phyloP scores from a whole-genome alignment of 305 asterid genomes.

The Solanum chacoense region DNA sequence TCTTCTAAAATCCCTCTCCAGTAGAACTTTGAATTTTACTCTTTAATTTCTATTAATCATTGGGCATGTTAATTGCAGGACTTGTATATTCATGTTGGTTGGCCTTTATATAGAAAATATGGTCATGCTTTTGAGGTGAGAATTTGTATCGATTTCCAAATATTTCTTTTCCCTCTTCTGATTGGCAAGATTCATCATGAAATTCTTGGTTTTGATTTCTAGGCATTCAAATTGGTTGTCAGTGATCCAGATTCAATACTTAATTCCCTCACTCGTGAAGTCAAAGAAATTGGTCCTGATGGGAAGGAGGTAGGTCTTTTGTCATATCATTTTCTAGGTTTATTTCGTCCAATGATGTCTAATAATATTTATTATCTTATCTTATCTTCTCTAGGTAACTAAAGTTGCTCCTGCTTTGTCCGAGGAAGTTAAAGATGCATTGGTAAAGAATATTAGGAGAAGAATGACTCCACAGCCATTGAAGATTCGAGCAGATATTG shows the following conservation, averaged over 20 bases:
- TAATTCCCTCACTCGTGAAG: conserved; percentile 83
- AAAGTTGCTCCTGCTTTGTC: conserved; percentile 81
- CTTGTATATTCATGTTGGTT: conserved; percentile 82
- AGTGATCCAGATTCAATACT: conserved; percentile 88
- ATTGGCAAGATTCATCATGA: background rate
- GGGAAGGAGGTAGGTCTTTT: conserved; percentile 62
- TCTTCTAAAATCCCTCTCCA: background rate
- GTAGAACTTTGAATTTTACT: background rate
- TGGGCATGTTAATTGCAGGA: conserved; percentile 36
- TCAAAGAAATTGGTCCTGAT: conserved; percentile 81
- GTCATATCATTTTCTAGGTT: background rate
- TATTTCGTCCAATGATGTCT: background rate
- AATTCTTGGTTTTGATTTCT: conserved; percentile 6
- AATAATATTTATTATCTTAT: background rate
- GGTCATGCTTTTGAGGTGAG: conserved; percentile 99
- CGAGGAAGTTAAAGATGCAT: conserved; percentile 80
- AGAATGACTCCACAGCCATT: conserved; percentile 98
- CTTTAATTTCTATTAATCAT: background rate
- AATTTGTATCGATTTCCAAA: background rate
- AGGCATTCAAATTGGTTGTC: conserved; percentile 84
- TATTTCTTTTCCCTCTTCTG: background rate
- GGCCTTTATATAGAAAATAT: conserved; percentile 91
- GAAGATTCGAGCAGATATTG: conserved; percentile 95
- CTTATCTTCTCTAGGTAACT: conserved; percentile 36
- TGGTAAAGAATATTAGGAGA: conserved; percentile 87